Evolutionary conservation across 2,329 filamentous ascomycete genomes (phyloP).

Genomic region (Drechslerella dactyloides): DNA sequence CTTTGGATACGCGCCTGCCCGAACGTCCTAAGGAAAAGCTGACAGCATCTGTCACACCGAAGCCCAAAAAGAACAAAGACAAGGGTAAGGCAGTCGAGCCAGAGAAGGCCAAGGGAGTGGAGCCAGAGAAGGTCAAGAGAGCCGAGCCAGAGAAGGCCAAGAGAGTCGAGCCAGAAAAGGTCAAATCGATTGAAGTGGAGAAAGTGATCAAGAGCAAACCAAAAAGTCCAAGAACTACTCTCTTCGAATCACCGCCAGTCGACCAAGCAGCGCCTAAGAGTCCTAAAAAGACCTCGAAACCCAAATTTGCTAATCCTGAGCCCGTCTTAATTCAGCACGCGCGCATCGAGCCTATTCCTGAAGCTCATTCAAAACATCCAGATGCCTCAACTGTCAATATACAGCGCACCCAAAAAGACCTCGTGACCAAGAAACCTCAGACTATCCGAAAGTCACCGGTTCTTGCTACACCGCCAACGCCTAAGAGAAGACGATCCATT

Average conservation of each 20-base stretch:
- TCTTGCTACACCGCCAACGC: not conserved
- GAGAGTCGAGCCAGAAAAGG: too few relatives aligned
- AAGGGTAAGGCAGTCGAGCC: not conserved
- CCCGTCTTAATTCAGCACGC: too few relatives aligned
- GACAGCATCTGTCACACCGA: not conserved
- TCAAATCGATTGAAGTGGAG: too few relatives aligned
- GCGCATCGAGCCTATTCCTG: not conserved
- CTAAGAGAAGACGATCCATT: conserved; percentile 21
- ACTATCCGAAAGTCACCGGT: not conserved
- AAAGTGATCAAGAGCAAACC: too few relatives aligned
- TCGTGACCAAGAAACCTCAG: not conserved
- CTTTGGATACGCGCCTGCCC: not conserved
- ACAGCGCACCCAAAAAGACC: not conserved
- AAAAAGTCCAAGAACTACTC: too few relatives aligned
- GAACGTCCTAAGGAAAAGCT: not conserved
- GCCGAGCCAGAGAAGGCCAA: too few relatives aligned
- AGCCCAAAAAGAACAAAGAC: not conserved
- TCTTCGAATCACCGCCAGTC: too few relatives aligned
- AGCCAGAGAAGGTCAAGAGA: too few relatives aligned
- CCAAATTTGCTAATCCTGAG: not conserved
- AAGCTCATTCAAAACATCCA: not conserved
- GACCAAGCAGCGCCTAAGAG: not conserved
- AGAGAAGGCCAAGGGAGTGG: too few relatives aligned
- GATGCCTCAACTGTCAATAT: not conserved
- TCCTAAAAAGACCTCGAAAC: not conserved